Evolutionary conservation across 2,329 filamentous ascomycete genomes (phyloP).

Genomic region (Ophiostoma fasciatum): DNA sequence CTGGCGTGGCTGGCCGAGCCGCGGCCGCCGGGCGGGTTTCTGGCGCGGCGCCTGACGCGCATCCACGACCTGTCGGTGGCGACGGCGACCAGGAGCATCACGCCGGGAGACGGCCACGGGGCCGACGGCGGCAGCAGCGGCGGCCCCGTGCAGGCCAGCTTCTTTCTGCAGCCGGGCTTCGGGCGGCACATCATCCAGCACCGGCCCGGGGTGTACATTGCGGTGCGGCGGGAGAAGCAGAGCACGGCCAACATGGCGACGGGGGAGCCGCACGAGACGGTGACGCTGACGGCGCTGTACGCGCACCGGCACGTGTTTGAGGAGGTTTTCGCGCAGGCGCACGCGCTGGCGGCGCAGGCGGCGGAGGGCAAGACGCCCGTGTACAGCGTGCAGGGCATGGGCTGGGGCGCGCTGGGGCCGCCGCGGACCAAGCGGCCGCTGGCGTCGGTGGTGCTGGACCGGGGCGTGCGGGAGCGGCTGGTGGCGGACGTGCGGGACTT

Average conservation of each 20-base stretch:
- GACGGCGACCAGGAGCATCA: conserved; percentile 34
- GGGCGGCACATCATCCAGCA: conserved; percentile 81
- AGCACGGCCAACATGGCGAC: conserved; percentile 65
- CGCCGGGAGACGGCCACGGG: conserved; percentile 41
- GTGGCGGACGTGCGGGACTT: conserved; percentile 75
- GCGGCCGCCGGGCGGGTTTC: conserved; percentile 47
- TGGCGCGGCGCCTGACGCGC: conserved; percentile 41
- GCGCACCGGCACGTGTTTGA: conserved; percentile 80
- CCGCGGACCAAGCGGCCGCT: conserved; percentile 76
- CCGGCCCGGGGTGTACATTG: conserved; percentile 63
- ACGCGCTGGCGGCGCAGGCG: conserved; percentile 60
- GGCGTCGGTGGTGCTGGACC: conserved; percentile 72
- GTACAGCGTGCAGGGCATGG: conserved; percentile 69
- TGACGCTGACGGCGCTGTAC: conserved; percentile 85
- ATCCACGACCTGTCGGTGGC: conserved; percentile 45
- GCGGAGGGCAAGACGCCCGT: conserved; percentile 89
- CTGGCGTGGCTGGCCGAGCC: conserved; percentile 86
- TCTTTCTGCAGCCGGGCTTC: conserved; percentile 81
- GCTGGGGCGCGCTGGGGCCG: conserved; percentile 75
- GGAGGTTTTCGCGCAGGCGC: conserved; percentile 76
- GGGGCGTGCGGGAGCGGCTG: conserved; percentile 69
- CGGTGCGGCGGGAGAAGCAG: conserved; percentile 76
- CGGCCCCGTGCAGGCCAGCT: conserved; percentile 60
- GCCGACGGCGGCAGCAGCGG: conserved; percentile 44
- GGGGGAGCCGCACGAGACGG: conserved; percentile 84